phyloP scores from a whole-genome alignment of 139 green algal species.

The Picochlorum sp. region DNA sequence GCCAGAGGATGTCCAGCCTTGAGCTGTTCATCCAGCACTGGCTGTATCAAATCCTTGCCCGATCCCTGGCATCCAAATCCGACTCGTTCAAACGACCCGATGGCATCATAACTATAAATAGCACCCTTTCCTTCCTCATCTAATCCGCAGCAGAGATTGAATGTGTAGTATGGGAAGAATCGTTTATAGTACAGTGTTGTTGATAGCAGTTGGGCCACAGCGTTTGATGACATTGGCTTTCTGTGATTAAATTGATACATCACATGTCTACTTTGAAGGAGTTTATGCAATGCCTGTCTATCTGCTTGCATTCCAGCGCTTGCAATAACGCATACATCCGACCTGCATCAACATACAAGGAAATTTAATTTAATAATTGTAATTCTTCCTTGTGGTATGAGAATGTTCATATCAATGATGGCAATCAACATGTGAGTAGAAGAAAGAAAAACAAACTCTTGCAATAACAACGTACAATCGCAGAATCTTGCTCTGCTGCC shows the following conservation, averaged over 20 bases:
- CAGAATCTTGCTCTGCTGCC: constrained; percentile 71
- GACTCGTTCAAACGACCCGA: constrained; percentile 87
- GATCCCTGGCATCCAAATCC: constrained; percentile 80
- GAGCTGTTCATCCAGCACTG: constrained; percentile 98
- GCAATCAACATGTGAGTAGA: too few relatives aligned
- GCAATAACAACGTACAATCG: constrained; percentile 57
- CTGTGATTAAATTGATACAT: constrained; percentile 78
- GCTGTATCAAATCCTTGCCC: constrained; percentile 95
- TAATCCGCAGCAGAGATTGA: constrained; percentile 90
- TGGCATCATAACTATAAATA: constrained; percentile 97
- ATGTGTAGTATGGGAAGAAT: constrained; percentile 99
- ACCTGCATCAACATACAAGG: constrained; percentile 34
- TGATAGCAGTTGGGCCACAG: constrained; percentile 88
- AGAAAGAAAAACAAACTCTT: too few relatives aligned
- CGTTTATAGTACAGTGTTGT: constrained; percentile 97
- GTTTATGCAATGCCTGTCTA: constrained; percentile 83
- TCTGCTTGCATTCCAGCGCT: constrained; percentile 90
- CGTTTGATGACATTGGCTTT: constrained; percentile 77
- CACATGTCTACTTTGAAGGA: constrained; percentile 59
- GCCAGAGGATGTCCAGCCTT: constrained; percentile 81
- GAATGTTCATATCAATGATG: neutral
- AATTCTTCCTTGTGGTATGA: too few relatives aligned
- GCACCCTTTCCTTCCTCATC: constrained; percentile 86
- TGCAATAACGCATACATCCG: constrained; percentile 73
- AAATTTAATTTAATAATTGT: too few relatives aligned